Evolutionary conservation across 352 stramenopile species (phyloP).

Genomic region (Phytophthora pistaciae): DNA sequence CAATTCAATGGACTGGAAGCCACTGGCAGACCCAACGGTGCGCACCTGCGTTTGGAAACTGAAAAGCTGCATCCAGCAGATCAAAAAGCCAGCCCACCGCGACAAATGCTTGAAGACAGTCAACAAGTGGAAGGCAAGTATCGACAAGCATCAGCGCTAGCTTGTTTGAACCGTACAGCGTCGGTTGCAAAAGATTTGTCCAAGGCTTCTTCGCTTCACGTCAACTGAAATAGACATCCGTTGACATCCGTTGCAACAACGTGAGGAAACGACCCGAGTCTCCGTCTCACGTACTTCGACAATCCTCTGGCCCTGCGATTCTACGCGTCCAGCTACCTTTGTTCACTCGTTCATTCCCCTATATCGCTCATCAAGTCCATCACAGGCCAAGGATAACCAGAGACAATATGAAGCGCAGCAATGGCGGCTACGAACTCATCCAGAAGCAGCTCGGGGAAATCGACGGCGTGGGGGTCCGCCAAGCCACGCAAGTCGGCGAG

Average conservation of each 20-base stretch:
- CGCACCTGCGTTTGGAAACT: constrained; percentile 29
- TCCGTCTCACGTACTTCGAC: background rate
- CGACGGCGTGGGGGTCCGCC: constrained; percentile 57
- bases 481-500: constrained; percentile 60
- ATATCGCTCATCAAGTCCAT: background rate
- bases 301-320: background rate
- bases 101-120: constrained; percentile 30
- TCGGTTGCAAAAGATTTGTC: background rate
- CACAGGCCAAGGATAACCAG: background rate
- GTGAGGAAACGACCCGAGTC: background rate
- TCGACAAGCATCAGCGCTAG: constrained; percentile 3
- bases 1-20: constrained; percentile 25
- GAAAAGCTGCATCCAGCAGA: constrained; percentile 21
- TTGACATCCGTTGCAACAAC: background rate
- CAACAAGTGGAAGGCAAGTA: constrained; percentile 15
- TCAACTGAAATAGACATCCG: constrained; percentile 25
- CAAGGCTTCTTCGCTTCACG: background rate
- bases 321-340: background rate
- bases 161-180: background rate
- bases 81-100: constrained; percentile 22
- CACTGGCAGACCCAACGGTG: constrained; percentile 8
- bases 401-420: constrained; percentile 15
- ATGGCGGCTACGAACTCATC: constrained; percentile 13
- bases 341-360: background rate
- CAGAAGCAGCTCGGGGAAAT: constrained; percentile 46